These are phyloP conservation scores for Reutealis trisperma DNA, from an alignment of 345 rosid genomes.

Conservation along the genomic window DNA sequence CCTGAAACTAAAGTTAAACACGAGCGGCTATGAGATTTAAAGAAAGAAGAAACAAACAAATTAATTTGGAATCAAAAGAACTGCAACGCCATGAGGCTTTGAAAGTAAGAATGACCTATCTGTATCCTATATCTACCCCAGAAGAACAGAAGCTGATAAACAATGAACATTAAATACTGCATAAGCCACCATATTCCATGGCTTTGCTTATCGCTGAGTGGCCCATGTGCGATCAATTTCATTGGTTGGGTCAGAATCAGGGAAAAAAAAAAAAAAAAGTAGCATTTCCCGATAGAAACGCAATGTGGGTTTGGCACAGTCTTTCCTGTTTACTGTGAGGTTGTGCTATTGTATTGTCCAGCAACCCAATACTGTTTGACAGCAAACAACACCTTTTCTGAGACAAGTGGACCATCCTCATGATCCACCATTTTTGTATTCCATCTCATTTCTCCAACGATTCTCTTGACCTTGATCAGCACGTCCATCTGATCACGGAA, in stretches of 20 bases:
- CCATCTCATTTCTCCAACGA: slow-evolving; percentile 37
- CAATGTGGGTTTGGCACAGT: background rate
- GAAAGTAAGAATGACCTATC: slow-evolving; percentile 6
- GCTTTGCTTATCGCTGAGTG: background rate
- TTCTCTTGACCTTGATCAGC: slow-evolving; percentile 25
- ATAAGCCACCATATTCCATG: slow-evolving; percentile 8
- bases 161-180: background rate
- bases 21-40: background rate
- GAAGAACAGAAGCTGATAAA: slow-evolving; percentile 1
- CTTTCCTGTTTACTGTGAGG: slow-evolving; percentile 15
- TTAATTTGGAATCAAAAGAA: background rate
- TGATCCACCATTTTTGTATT: slow-evolving; percentile 35
- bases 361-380: slow-evolving; percentile 40
- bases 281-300: background rate
- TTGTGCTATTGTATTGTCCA: slow-evolving; percentile 24
- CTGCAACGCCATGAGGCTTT: background rate
- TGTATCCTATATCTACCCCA: background rate
- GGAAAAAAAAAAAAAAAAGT: background rate
- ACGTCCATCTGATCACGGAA: slow-evolving; percentile 30
- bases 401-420: slow-evolving; percentile 34
- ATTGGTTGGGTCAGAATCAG: background rate
- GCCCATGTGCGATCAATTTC: background rate
- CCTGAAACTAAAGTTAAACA: background rate
- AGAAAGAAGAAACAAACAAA: background rate
- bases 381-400: slow-evolving; percentile 35